Evolutionary conservation across 306 rosid species (phyloP).

Genomic region (Castanea crenata): DNA sequence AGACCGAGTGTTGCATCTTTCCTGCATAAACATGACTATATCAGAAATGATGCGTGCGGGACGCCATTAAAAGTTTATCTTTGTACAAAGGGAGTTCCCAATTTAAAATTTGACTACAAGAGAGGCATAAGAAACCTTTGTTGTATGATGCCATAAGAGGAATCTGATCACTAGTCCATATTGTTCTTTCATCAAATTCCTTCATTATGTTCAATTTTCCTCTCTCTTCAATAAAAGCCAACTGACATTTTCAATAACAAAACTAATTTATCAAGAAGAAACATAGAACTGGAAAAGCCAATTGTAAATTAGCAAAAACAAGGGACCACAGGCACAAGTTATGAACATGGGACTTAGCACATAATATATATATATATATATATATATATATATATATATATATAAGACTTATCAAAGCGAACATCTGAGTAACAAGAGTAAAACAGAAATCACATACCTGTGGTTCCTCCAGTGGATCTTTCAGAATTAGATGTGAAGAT

Average conservation of each 20-base stretch:
- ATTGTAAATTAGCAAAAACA: not conserved
- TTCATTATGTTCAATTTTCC: slow-evolving; percentile 83
- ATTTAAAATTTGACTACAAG: not conserved
- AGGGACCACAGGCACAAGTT: not conserved
- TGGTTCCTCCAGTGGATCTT: slow-evolving; percentile 83
- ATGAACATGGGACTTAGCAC: not conserved
- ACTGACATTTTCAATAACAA: slow-evolving; percentile 37
- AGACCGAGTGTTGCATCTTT: slow-evolving; percentile 92
- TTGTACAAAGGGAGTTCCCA: not conserved
- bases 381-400: too few species aligned
- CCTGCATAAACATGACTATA: slow-evolving; percentile 52
- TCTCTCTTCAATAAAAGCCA: slow-evolving; percentile 78
- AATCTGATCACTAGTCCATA: slow-evolving; percentile 89
- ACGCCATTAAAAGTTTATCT: not conserved
- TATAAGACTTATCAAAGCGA: not conserved
- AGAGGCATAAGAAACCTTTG: slow-evolving; percentile 50
- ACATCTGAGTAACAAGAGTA: slow-evolving; percentile 13
- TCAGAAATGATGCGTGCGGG: slow-evolving; percentile 8
- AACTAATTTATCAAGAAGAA: not conserved
- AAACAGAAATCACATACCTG: slow-evolving; percentile 43
- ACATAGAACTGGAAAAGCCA: slow-evolving; percentile 11
- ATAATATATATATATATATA: not conserved
- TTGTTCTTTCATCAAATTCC: slow-evolving; percentile 93
- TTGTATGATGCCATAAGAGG: slow-evolving; percentile 96
- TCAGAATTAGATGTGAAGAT: slow-evolving; percentile 79